Base-by-base conservation (phyloP, 768 basidiomycete genomes). In the Lactarius psammicola region DNA sequence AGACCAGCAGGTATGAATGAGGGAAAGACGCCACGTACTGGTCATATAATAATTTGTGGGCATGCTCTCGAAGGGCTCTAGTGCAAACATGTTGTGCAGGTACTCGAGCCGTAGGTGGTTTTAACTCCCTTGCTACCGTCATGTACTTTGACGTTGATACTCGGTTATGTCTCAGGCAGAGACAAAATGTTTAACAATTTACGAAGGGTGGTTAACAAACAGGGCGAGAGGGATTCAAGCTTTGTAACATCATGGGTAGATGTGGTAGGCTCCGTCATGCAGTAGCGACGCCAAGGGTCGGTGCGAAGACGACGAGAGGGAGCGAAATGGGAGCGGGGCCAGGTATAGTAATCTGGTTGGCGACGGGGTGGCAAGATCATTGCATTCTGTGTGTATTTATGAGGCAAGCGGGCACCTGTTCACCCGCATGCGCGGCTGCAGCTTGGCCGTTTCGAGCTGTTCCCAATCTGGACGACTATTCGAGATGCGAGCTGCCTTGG, bases 31-130 rank as follows among this genome's bases (percentile, higher is more conserved):
- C 70, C 90, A 95, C 80, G 88, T 85, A 59, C 89, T 83, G 74
- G 94, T 95, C 0, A 93, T 83, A 69, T 94, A 88, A 71, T 95
- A 95, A 73, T 95, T 6, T n/a, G 93, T 95, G 59, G 98, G 78
- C 2, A 98, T 92, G 72, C 95, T 98, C 78, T 99, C 96, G 42
- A 98, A 93, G 61, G 98, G 78, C 76, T 98, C 96, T 17, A 98
- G 78, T 0, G 95, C 93, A 70, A 98, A 98, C 0, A 95, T 98
- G 76, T 94, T 89, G 72, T 91, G 92, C 53, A 98, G 78, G 60
- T 82, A 85, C 23, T 91, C 87, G 56, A 98, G 84, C 69, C 88
- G 87, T 65, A 97, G 80, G 72, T 5, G 65, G 56, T 20, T 40
- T 17, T 13, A 36, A 36, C 36, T 36, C 11, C 11, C 36, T 36